Base-by-base conservation (phyloP, 345 rosid genomes). In the Turnera subulata region DNA sequence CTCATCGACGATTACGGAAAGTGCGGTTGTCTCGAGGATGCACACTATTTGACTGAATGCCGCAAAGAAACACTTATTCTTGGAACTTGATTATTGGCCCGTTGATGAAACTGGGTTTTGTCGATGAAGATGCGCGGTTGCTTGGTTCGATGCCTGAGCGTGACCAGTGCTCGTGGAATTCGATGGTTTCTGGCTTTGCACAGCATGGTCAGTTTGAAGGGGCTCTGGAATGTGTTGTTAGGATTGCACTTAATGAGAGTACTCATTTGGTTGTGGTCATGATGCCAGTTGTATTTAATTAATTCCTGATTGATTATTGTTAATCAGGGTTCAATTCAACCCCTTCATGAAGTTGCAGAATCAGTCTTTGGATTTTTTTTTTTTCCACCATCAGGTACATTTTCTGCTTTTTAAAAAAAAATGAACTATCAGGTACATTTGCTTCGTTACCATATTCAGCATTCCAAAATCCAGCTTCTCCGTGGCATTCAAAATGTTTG, bases 151-250 rank as follows among this genome's bases (percentile, higher is more conserved):
- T 86, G 84, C 82, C 78, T 1, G 70, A 78, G 46, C 84, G 70
- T 0, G 96, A 91, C 42, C 88, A 81, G 69, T 88, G 95, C 77
- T 77, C 98, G 0, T 84, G 96, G 96, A 91, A 84, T 54, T 78
- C 83, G 1, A 77, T 91, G 80, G 65, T 91, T 7, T 77, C 95
- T 0, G 96, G 93, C 14, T 88, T 80, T 65, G 84, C 86, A 0
- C 87, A 83, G 50, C 87, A 76, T 46, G 86, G 83, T 61, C 72
- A 67, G 44, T 80, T 84, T 33, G 69, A 67, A 22, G 84, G 81
- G 56, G 96, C 92, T 55, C 48, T 83, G 78, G n/a, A 35, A 35
- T 59, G 17, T 24, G 48, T 59, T 48, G 46, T 48, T 38, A 15
- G 35, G 46, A 87, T 79, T 59, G 43, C 65, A 47, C 70, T 78